Evolutionary conservation across 2,329 filamentous ascomycete species (phyloP), one percentile per base, ranked within the genome.

Genomic region (Canariomyces notabilis): DNA sequence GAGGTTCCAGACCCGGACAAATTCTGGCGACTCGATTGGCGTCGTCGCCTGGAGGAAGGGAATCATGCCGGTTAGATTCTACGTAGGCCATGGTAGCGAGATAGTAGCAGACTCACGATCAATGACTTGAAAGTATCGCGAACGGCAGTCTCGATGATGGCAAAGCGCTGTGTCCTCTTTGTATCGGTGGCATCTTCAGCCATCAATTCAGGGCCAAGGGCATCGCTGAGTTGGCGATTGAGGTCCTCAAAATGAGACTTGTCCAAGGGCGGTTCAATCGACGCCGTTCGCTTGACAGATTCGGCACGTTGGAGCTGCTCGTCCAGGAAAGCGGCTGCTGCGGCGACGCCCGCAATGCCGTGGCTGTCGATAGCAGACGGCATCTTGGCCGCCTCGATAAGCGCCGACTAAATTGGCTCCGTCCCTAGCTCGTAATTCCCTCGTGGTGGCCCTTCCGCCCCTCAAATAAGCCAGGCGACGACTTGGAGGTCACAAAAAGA

Each of bases 1-100:
- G 5, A 98, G 74, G 61, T 96, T 93, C 91, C 91, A 98, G 53
- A 97, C 80, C 50, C 82, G 78, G 40, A 89, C 82, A 60, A 96
- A 95, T 1, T 79, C 75, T 34, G 87, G 81, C 20, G 87, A 80
- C 31, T 89, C 78, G 57, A 96, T 95, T 7, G 80, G 73, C 11
- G 79, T 89, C 32, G 79, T 80, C 35, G 86, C 83, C 86, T 91
- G 50, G 9, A 47, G 19, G 32, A 16, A 2, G 15, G 19, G n/a
- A 36, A n/a, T 22, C 16, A 49, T 57, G 21, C 53, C 52, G 53
- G 48, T 42, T 46, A 29, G 32, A 42, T 34, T 7, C n/a, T n/a
- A n/a, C n/a, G n/a, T n/a, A n/a, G 32, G 47, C 50, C 52, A n/a
- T n/a, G n/a, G n/a, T n/a, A 18, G 19, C 12, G 15, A 52, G 31